Base-by-base conservation (phyloP, 176 grass and related monocot species). In the Cenchrus fungigraminus region DNA sequence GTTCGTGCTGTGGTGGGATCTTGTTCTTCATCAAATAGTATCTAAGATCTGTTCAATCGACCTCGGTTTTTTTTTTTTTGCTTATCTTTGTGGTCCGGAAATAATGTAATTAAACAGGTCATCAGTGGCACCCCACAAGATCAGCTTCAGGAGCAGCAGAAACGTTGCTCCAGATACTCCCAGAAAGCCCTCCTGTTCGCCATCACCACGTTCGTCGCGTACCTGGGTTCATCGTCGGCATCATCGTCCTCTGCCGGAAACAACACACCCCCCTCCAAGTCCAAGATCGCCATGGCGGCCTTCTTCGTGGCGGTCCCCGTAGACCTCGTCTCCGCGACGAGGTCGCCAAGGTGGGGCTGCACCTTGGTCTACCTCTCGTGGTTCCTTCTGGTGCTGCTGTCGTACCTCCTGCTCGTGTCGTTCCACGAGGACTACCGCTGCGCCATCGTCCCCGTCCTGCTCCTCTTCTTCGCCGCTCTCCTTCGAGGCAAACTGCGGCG, bases 371-470 rank as follows among this genome's bases (percentile, higher is more conserved):
- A 42, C 52, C 31, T 76, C 31, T 76, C 73, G 15, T 57, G 73
- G 51, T 58, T 76, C 16, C 73, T 76, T 76, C 31, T 76, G 1
- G 34, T 59, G 15, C 17, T 58, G 6, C 8, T 14, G 34, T 40
- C 74, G 43, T 77, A n/a, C 54, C 32, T 77, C 20, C 74, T 77
- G 2, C 54, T 77, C n/a, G 19, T 59, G 3, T 57, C 54, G 9
- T 77, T 59, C 54, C 58, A 77, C 74, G 43, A 44, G 32, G 8
- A 77, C 28, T 77, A 77, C n/a, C 8, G 32, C 74, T 77, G 1
- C 11, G 74, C 54, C 74, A 77, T 77, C n/a, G 0, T 59, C 32
- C 34, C 16, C 0, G 54, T 57, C 15, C 73, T 12, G 0, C 13
- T 77, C 9, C 54, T 19, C 0, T 12, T 58, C 50, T 0, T 58